These are phyloP conservation scores for Penicillium sp. DNA, from an alignment of 2,329 filamentous ascomycete species.

Conservation along the genomic window DNA sequence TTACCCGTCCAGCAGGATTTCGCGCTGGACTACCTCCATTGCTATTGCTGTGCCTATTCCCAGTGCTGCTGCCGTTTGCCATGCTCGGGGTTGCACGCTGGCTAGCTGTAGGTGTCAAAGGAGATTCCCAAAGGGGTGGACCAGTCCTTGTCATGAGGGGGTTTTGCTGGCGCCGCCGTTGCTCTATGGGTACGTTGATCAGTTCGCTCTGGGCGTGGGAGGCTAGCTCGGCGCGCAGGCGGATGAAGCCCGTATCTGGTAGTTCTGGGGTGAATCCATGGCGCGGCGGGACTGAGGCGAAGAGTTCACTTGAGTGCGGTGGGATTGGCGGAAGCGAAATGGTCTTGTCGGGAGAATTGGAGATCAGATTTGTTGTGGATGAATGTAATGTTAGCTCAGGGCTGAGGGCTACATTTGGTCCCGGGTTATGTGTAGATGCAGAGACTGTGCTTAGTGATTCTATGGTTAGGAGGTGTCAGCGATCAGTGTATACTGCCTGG, in stretches of 20 bases:
- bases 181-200: constrained; percentile 26
- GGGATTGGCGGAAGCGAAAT: constrained; percentile 1
- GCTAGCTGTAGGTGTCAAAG: not conserved
- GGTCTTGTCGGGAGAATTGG: not conserved
- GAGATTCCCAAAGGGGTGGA: not conserved
- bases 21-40: not conserved
- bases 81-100: not conserved
- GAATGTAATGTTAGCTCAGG: not conserved
- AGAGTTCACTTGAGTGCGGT: not conserved
- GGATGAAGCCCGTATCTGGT: constrained; percentile 31
- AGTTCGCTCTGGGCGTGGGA: constrained; percentile 26
- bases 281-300: not conserved
- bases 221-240: constrained; percentile 28
- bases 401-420: not conserved
- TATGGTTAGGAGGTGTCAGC: not conserved
- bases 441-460: not conserved
- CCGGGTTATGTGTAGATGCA: not conserved
- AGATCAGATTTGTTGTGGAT: not conserved
- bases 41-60: not conserved
- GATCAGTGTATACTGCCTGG: not conserved
- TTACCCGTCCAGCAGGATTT: constrained; percentile 9
- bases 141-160: not conserved
- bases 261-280: constrained; percentile 24
- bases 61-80: not conserved
- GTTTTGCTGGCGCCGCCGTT: constrained; percentile 11